phyloP scores from a whole-genome alignment of 2,329 filamentous ascomycete genomes.

The Arthrobotrys musiformis region DNA sequence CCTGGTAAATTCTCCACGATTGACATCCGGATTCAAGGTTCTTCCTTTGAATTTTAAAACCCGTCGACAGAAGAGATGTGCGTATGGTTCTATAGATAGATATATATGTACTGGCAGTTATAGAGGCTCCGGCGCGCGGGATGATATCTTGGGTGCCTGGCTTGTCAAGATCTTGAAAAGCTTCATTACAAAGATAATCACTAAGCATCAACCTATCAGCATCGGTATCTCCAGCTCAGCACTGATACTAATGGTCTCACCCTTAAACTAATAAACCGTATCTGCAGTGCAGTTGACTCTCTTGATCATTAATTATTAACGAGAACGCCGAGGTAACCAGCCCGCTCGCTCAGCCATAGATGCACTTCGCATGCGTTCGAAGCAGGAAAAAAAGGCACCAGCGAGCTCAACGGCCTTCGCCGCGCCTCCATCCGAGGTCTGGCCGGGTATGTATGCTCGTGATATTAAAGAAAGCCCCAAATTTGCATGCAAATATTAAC shows the following conservation, averaged over 20 bases:
- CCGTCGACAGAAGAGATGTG: constrained; percentile 17
- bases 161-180: not conserved
- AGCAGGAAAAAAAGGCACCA: constrained; percentile 17
- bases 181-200: not conserved
- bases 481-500: constrained; percentile 17
- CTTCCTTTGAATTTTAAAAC: constrained; percentile 18
- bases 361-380: constrained; percentile 20
- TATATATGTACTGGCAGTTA: not conserved
- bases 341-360: constrained; percentile 20
- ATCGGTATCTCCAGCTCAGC: not conserved
- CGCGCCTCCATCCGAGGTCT: constrained; percentile 32
- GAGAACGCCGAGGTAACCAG: constrained; percentile 40
- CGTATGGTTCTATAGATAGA: constrained; percentile 18
- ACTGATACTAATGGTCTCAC: constrained; percentile 35
- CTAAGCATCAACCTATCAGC: constrained; percentile 1
- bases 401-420: constrained; percentile 32
- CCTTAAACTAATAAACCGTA: constrained; percentile 18
- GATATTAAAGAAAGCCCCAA: constrained; percentile 1
- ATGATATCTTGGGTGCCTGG: constrained; percentile 13
- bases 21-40: constrained; percentile 8
- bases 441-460: not conserved
- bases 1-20: constrained; percentile 43
- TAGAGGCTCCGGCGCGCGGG: not conserved
- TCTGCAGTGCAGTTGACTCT: not conserved
- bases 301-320: not conserved